Evolutionary conservation across 352 stramenopile genomes (phyloP).

Genomic region (Phytophthora multivora): DNA sequence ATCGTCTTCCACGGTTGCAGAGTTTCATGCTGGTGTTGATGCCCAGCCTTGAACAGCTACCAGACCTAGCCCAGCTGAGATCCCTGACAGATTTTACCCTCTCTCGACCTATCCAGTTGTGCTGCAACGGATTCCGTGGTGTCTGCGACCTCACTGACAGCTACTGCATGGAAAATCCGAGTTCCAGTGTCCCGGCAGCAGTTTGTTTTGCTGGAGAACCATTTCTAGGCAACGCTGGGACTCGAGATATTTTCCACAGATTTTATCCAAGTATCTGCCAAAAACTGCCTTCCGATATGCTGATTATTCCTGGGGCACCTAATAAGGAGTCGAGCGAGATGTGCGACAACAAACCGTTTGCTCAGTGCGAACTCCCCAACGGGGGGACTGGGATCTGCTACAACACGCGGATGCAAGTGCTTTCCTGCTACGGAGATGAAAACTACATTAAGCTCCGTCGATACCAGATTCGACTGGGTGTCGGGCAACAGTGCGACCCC

Average conservation of each 20-base stretch:
- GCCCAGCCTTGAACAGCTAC: slow-evolving; percentile 14
- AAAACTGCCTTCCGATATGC: slow-evolving; percentile 9
- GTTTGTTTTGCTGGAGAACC: slow-evolving; percentile 14
- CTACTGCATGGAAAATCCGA: slow-evolving; percentile 12
- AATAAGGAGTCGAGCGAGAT: slow-evolving; percentile 25
- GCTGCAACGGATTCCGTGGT: slow-evolving; percentile 31
- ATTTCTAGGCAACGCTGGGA: slow-evolving; percentile 18
- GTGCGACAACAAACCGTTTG: slow-evolving; percentile 26
- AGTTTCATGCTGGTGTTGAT: slow-evolving; percentile 10
- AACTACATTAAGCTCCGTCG: slow-evolving; percentile 22
- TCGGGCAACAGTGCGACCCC: slow-evolving; percentile 16
- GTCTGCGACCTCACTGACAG: slow-evolving; percentile 20
- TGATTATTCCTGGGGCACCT: slow-evolving; percentile 1
- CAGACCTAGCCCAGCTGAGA: slow-evolving; percentile 10
- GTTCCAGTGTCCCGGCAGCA: slow-evolving; percentile 8
- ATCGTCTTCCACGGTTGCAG: slow-evolving; percentile 7
- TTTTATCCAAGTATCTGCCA: slow-evolving; percentile 17
- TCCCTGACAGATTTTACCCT: slow-evolving; percentile 11
- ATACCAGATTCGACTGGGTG: slow-evolving; percentile 19
- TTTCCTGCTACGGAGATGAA: slow-evolving; percentile 23
- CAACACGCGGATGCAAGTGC: slow-evolving; percentile 31
- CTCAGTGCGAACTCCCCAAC: slow-evolving; percentile 5
- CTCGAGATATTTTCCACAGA: slow-evolving; percentile 9
- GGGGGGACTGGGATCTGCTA: slow-evolving; percentile 21
- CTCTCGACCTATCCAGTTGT: slow-evolving; percentile 10